Evolutionary conservation across 129 eudicot species (phyloP), one percentile per base, ranked within the genome.

Genomic region (Logfia minima): DNA sequence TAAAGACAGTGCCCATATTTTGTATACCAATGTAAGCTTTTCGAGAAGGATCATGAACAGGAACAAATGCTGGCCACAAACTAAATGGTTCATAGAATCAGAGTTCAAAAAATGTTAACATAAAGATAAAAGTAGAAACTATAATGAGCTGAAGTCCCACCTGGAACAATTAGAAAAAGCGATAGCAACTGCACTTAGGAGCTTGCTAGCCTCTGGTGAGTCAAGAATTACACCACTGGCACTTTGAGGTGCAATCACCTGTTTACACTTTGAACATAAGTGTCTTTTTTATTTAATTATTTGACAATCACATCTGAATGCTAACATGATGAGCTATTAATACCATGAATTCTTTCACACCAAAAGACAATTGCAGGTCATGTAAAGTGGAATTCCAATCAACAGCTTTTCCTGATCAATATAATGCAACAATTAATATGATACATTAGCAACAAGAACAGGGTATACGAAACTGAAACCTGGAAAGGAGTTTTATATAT

Each of bases 1-100:
- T 94, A 61, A 91, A 94, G 56, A 89, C 88, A 55, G 97, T 91
- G 77, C 98, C 98, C 96, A 89, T 91, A 77, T 89, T 94, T 84
- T 94, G 98, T 32, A 94, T 94, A 75, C 98, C 98, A 66, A 94
- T 94, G 77, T 87, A 89, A 19, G 98, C 98, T 84, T 87, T 89
- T 68, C 97, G 87, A 59, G 97, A 87, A 65, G 98, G 92, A 74
- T 89, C 93, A 78, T 91, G 96, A 66, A 94, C 98, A 2, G 98
- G 98, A 69, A 94, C 98, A 91, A 94, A 94, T 56, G 98, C 98
- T 83, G 98, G 98, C 98, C 98, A 94, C 85, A 90, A 74, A 79
- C 98, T 94, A 84, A 86, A 88, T 1, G 35, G 70, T 43, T 56
- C 83, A 63, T 64, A 53, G 60, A 4, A 76, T 80, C 72, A 84